Conservation (phyloP, 768 basidiomycete species). For the Tricholomella constricta region DNA sequence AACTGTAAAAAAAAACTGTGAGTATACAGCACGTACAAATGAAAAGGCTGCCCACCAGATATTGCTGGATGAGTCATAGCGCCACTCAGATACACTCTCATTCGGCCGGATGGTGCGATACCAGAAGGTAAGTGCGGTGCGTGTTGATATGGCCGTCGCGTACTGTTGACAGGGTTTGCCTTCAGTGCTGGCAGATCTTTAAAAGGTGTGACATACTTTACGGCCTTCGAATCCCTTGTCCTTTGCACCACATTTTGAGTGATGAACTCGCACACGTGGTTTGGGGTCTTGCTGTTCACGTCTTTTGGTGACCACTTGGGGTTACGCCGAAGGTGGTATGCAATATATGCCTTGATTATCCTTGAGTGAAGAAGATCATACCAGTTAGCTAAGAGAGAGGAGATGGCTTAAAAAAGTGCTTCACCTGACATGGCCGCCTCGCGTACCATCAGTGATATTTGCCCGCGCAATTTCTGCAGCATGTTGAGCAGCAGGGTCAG, state of each 20-base stretch:
- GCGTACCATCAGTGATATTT: background rate
- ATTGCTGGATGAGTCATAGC: conserved; percentile 3
- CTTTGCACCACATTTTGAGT: background rate
- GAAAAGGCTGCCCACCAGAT: background rate
- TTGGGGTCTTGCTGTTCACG: background rate
- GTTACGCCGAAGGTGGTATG: background rate
- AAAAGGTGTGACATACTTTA: background rate
- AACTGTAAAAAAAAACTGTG: conserved; percentile 3
- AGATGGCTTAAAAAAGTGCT: background rate
- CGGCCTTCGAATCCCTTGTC: background rate
- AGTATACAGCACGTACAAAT: background rate
- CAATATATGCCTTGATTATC: background rate
- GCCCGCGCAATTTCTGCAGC: background rate
- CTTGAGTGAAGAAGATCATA: background rate
- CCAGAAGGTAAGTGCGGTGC: conserved; percentile 18
- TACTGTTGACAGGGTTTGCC: background rate
- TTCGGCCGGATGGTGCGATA: conserved; percentile 11
- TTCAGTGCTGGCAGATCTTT: background rate
- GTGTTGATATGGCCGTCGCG: conserved; percentile 18
- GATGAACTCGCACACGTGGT: background rate
- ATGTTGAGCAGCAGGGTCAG: background rate
- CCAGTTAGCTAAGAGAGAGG: background rate
- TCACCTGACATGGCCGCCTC: background rate
- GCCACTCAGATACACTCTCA: conserved; percentile 15
- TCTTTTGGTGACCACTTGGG: background rate